These are phyloP conservation scores for Monosporascus sp. DNA, from an alignment of 2,329 filamentous ascomycete genomes.

Conservation along the genomic window DNA sequence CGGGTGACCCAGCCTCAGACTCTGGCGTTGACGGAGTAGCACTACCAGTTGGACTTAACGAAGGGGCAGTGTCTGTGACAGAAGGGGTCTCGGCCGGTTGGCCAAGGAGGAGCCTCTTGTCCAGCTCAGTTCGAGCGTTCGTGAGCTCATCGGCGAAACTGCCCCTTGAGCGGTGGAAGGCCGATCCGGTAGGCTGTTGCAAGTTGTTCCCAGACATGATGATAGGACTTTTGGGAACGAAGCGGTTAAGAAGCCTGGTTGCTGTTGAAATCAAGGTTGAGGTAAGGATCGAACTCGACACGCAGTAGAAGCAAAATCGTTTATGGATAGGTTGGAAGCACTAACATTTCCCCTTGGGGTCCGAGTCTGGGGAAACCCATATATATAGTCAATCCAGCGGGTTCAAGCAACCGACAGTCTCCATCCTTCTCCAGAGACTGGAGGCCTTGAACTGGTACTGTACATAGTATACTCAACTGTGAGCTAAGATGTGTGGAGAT, in stretches of 20 bases:
- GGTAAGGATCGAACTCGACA: slow-evolving; percentile 31
- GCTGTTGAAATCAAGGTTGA: slow-evolving; percentile 1
- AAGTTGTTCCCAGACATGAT: slow-evolving; percentile 16
- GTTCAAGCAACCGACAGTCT: no score
- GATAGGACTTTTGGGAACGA: background rate
- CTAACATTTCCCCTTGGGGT: background rate
- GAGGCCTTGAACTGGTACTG: background rate
- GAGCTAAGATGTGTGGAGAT: background rate
- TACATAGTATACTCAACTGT: background rate
- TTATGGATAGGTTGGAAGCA: background rate
- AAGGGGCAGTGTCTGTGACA: slow-evolving; percentile 18
- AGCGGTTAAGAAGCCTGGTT: background rate
- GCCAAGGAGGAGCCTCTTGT: slow-evolving; percentile 19
- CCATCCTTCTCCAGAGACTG: background rate
- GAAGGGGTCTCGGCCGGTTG: slow-evolving; percentile 14
- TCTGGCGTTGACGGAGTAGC: slow-evolving; percentile 21
- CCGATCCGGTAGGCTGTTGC: slow-evolving; percentile 14
- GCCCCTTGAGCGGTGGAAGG: slow-evolving; percentile 22
- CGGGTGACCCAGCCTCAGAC: slow-evolving; percentile 18
- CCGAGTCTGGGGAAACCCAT: background rate
- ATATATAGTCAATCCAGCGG: background rate
- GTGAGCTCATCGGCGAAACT: slow-evolving; percentile 27
- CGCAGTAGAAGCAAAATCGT: slow-evolving; percentile 10
- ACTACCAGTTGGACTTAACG: slow-evolving; percentile 22
- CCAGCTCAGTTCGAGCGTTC: slow-evolving; percentile 23